phyloP scores from a whole-genome alignment of 2,329 filamentous ascomycete species.

The Claviceps quebecensis region DNA sequence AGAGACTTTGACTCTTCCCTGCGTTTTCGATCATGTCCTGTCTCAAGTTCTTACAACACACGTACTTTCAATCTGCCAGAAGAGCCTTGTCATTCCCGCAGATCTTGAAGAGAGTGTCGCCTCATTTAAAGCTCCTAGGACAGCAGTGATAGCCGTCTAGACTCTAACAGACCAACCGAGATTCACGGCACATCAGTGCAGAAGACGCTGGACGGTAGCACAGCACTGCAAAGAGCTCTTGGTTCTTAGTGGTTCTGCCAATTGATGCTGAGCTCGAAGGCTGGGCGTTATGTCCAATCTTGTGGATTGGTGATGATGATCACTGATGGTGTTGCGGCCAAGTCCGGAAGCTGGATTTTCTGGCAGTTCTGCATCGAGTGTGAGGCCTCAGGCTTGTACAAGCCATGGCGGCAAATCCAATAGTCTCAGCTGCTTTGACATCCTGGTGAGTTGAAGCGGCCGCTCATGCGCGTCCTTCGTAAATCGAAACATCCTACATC shows the following conservation, averaged over 20 bases:
- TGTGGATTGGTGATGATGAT: slow-evolving; percentile 2
- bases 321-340: slow-evolving; percentile 3
- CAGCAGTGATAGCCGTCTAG: slow-evolving; percentile 10
- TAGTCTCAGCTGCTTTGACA: not conserved
- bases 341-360: slow-evolving; percentile 7
- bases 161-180: not conserved
- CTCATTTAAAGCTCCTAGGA: slow-evolving; percentile 6
- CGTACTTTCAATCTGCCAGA: slow-evolving; percentile 7
- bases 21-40: not conserved
- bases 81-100: slow-evolving; percentile 8
- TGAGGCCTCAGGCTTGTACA: slow-evolving; percentile 2
- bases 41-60: slow-evolving; percentile 5
- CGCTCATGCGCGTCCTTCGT: too few relatives aligned
- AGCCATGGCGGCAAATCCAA: slow-evolving; percentile 1
- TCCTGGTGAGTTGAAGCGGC: not conserved
- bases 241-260: slow-evolving; percentile 5
- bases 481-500: too few relatives aligned
- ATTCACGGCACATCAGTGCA: slow-evolving; percentile 10
- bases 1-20: slow-evolving; percentile 1
- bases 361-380: slow-evolving; percentile 5
- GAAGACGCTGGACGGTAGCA: slow-evolving; percentile 3
- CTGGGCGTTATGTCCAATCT: slow-evolving; percentile 7
- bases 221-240: slow-evolving; percentile 8
- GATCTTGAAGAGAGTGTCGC: slow-evolving; percentile 8
- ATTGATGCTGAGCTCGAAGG: slow-evolving; percentile 4